Base-by-base conservation (phyloP, 2,329 filamentous ascomycete genomes). In the Aspergillus aculeatus region DNA sequence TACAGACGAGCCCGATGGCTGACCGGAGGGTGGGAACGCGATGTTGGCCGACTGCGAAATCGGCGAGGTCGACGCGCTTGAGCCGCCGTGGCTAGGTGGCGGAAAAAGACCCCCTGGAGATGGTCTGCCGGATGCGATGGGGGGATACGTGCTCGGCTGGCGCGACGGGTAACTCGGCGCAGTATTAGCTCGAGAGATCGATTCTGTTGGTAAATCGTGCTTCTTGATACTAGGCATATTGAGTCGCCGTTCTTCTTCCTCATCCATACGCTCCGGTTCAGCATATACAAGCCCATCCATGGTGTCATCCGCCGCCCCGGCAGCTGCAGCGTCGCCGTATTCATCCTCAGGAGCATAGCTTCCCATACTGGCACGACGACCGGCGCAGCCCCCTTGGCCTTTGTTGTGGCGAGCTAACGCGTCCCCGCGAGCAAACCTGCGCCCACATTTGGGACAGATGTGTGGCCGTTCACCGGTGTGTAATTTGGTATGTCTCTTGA, bases 381-480 rank as follows among this genome's bases (percentile, higher is more conserved):
- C 95, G 12, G 96, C 95, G 77, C 95, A 99, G 51, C 95, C 95
- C 56, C 95, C 95, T 56, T 93, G 90, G 35, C 95, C 95, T 77
- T 98, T 98, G 73, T 91, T 96, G 74, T 99, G 95, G 61, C 95
- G 87, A 49, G 95, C 95, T 56, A 99, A 80, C 26, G 95, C 95
- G 81, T 99, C 95, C 12, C 95, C 95, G 65, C 95, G 89, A 49
- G 95, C 95, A 78, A 99, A 99, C 67, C 93, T 91, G 62, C 95
- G 87, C 66, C 96, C 92, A 74, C 95, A 99, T 74, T 96, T 97
- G 47, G 91, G 90, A 71, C 95, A 99, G 10, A 95, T 90, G 70
- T 99, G 95, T 12, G 93, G 93, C 70, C 96, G 89, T 79, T 99
- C 95, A 57, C 95, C 95, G 0, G 94, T 98, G 73, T 99, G 95